Evolutionary conservation across 2,329 filamentous ascomycete genomes (phyloP), one percentile per base, ranked within the genome.

Genomic region (Hypoxylon sp.): DNA sequence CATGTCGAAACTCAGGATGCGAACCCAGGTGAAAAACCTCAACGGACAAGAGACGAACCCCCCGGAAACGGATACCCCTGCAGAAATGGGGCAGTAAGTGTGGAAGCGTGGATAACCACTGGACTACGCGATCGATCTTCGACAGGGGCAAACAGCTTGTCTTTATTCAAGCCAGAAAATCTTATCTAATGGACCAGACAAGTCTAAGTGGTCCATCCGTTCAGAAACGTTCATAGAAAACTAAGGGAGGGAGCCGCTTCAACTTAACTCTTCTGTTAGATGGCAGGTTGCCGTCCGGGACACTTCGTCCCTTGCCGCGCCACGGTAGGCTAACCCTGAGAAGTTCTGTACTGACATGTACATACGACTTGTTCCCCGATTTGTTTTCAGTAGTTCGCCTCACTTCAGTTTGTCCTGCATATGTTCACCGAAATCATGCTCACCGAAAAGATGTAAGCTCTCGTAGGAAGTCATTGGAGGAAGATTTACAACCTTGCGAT

Each of bases 401-500:
- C 41, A 19, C 40, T 32, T 8, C 40, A n/a, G 25, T 27, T 40
- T 34, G 21, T 31, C 27, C 31, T 41, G 34, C 30, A 38, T n/a
- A 16, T 16, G 13, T 43, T 40, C 43, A 60, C 60, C 55, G 61
- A 47, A 50, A 44, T 21, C 40, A 34, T 40, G 36, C 31, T 54
- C 59, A 61, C 60, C 56, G 63, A 48, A 52, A 53, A 25, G 30
- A 38, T 30, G 29, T 40, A 9, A 9, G 7, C 12, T 37, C n/a
- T 44, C 31, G 9, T 12, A 21, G 37, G n/a, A n/a, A 20, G 9
- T 55, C 13, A 56, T 59, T 58, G 54, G 55, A 42, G 17, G 29
- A 12, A 12, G 15, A 9, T 25, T 25, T 13, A 17, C 21, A 47
- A 41, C 57, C 49, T 55, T 43, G 35, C 34, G 20, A 23, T 54